Conservation (phyloP, 2,329 filamentous ascomycete species). For the Diaporthe aspalathi region DNA sequence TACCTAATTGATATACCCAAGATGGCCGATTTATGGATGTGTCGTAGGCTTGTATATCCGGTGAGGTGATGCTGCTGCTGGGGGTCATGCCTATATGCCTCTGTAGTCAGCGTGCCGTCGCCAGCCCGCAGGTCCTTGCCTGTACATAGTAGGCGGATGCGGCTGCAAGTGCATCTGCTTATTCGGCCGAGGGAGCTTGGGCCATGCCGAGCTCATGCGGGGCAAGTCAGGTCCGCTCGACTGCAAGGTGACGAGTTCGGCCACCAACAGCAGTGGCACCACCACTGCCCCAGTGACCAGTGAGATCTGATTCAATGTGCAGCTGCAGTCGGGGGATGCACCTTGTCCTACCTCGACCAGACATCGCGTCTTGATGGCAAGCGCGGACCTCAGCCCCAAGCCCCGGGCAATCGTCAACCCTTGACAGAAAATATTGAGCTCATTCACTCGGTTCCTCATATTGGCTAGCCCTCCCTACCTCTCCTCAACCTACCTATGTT, state of each 20-base stretch:
- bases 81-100: too few relatives aligned
- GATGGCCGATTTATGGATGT: not conserved
- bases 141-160: too few relatives aligned
- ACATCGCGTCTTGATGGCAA: conserved; percentile 29
- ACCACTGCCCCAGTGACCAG: conserved; percentile 9
- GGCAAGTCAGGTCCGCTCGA: conserved; percentile 1
- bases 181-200: conserved; percentile 30
- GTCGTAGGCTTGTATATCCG: not conserved
- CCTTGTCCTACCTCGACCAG: conserved; percentile 19
- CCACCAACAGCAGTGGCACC: not conserved
- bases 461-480: not conserved
- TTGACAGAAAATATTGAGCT: not conserved
- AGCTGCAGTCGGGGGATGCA: conserved; percentile 7
- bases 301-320: conserved; percentile 5
- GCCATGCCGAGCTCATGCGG: conserved; percentile 23
- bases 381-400: conserved; percentile 22
- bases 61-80: not conserved
- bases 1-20: not conserved
- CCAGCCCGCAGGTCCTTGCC: not conserved
- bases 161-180: not conserved
- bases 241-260: conserved; percentile 14
- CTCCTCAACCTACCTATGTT: not conserved
- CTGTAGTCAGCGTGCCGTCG: too few relatives aligned
- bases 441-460: not conserved
- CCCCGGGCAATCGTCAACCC: not conserved